phyloP scores from a whole-genome alignment of 75 land plant genomes.

The Pinus albicaulis region DNA sequence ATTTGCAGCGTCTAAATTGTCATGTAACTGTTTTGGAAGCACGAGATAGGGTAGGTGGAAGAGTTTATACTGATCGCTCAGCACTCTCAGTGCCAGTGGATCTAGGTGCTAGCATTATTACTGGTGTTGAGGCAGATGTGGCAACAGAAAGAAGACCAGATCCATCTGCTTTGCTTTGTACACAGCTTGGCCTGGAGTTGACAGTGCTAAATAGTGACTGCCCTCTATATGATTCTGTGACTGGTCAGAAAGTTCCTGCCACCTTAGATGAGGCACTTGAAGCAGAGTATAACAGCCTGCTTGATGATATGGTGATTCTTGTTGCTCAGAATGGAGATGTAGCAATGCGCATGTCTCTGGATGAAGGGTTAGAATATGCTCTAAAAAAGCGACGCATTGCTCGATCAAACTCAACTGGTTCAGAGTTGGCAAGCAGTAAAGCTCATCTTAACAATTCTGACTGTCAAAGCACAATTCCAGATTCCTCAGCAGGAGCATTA shows the following conservation, averaged over 20 bases:
- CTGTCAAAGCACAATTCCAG: background rate
- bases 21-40: conserved; percentile 83
- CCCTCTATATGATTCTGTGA: conserved; percentile 87
- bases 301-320: conserved; percentile 85
- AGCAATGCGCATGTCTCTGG: conserved; percentile 89
- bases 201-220: conserved; percentile 92
- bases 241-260: conserved; percentile 80
- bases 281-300: conserved; percentile 85
- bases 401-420: background rate
- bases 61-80: conserved; percentile 82
- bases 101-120: conserved; percentile 98
- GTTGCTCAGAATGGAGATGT: conserved; percentile 87
- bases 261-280: conserved; percentile 92
- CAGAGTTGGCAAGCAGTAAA: background rate
- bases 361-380: conserved; percentile 90
- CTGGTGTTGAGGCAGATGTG: conserved; percentile 96
- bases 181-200: conserved; percentile 86
- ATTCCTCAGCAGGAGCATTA: conserved; percentile 8
- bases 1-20: conserved; percentile 80
- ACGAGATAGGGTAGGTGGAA: conserved; percentile 87
- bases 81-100: conserved; percentile 96
- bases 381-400: conserved; percentile 53
- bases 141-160: conserved; percentile 91
- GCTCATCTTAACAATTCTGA: background rate
- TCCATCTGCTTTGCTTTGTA: conserved; percentile 89